Evolutionary conservation across 139 green algal species (phyloP).

Genomic region (Picochlorum sp.): DNA sequence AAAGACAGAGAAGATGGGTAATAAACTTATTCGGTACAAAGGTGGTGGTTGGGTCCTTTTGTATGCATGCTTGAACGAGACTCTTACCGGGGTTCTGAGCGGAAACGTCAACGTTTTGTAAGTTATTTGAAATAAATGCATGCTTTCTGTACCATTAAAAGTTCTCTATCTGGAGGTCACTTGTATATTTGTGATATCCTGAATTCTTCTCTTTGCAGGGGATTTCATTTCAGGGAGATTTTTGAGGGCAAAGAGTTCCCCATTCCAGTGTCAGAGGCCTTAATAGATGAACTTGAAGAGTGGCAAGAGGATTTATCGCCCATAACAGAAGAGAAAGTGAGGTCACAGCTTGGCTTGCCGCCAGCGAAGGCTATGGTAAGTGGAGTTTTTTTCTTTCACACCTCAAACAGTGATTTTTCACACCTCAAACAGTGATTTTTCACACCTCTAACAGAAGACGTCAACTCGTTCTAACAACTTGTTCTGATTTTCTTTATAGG

Average conservation of each 20-base stretch:
- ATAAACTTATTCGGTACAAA: slow-evolving; percentile 3
- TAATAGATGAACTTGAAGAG: not conserved
- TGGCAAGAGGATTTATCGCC: not conserved
- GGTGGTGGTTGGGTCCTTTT: slow-evolving; percentile 7
- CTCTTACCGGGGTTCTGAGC: not conserved
- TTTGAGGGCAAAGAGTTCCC: not conserved
- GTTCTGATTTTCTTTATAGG: too few species aligned
- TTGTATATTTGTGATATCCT: too few species aligned
- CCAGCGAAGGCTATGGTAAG: too few species aligned
- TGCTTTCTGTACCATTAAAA: not conserved
- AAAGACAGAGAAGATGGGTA: slow-evolving; percentile 9
- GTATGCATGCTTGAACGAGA: not conserved
- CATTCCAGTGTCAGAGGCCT: not conserved
- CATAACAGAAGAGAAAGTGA: slow-evolving; percentile 1
- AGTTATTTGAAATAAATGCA: not conserved
- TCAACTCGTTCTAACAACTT: too few species aligned
- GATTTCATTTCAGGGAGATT: not conserved
- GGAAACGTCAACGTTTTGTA: slow-evolving; percentile 7
- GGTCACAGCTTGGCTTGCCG: too few species aligned
- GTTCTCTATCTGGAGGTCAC: not conserved
- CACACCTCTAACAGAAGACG: too few species aligned
- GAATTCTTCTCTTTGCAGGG: too few species aligned
- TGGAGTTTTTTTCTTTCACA: too few species aligned
- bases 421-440: too few species aligned
- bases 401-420: too few species aligned